Conservation (phyloP, 2,329 filamentous ascomycete genomes). For the Helotiales sp. region DNA sequence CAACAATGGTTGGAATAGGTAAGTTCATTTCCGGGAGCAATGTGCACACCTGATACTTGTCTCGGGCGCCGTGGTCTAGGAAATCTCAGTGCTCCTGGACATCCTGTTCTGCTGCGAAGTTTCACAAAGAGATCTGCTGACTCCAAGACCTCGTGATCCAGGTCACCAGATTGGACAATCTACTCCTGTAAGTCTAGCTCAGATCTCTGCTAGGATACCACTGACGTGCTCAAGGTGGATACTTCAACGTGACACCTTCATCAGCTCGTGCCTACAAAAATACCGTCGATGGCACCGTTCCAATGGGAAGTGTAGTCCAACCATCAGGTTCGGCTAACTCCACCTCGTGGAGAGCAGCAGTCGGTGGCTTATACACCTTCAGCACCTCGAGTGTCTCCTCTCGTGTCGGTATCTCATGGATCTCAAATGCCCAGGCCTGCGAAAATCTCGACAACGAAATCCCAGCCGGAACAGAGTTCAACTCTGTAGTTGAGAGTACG, state of each 20-base stretch:
- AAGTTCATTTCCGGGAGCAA: too few relatives aligned
- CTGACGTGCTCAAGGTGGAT: conserved; percentile 21
- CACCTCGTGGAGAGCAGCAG: conserved; percentile 40
- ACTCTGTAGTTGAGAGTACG: conserved; percentile 41
- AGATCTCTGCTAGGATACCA: conserved; percentile 16
- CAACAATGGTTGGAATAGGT: conserved; percentile 69
- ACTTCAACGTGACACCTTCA: conserved; percentile 26
- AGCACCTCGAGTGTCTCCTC: conserved; percentile 42
- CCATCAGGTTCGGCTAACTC: conserved; percentile 31
- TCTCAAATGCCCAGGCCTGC: conserved; percentile 48
- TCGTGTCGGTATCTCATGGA: conserved; percentile 50
- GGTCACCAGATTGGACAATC: conserved; percentile 60
- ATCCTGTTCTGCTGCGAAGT: too few relatives aligned
- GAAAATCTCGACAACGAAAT: conserved; percentile 46
- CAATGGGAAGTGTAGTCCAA: conserved; percentile 33
- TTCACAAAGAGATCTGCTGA: too few relatives aligned
- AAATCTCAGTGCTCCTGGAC: too few relatives aligned
- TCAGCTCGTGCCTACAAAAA: conserved; percentile 29
- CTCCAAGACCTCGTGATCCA: too few relatives aligned
- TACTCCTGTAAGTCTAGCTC: conserved; percentile 53
- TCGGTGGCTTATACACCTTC: conserved; percentile 45
- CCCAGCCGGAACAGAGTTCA: conserved; percentile 41
- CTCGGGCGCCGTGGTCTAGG: too few relatives aligned
- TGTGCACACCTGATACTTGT: too few relatives aligned
- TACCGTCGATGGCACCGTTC: conserved; percentile 30